Percentiles rank a stretch among this genome's conserved stretches.
These are phyloP conservation scores for Punctularia strigosozonata DNA, from an alignment of 768 basidiomycete species.

Conservation along the genomic window DNA sequence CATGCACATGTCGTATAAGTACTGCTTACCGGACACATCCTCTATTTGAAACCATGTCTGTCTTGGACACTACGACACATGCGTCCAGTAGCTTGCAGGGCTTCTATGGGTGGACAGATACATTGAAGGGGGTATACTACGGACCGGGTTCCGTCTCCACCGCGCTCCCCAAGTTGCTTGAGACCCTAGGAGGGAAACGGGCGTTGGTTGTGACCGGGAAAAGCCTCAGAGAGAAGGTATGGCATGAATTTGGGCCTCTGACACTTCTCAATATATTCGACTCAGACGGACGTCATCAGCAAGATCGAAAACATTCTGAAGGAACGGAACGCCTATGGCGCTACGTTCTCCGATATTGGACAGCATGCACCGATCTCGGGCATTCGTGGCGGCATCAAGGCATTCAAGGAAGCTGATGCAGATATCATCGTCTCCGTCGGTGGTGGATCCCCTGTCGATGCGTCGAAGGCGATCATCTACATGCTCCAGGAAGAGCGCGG, in stretches of 20 bases:
- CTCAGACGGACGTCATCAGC: slow-evolving; percentile 49
- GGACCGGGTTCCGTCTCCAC: slow-evolving; percentile 56
- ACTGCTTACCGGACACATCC: too few species aligned
- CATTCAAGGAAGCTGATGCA: slow-evolving; percentile 43
- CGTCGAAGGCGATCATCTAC: slow-evolving; percentile 61
- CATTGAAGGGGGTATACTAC: slow-evolving; percentile 57
- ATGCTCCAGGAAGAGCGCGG: slow-evolving; percentile 45
- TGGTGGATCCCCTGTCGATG: slow-evolving; percentile 75
- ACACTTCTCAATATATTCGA: background rate
- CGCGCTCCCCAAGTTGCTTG: slow-evolving; percentile 52
- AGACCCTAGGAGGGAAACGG: slow-evolving; percentile 42
- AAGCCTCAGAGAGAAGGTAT: slow-evolving; percentile 53
- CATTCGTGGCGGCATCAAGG: slow-evolving; percentile 42
- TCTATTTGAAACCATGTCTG: background rate
- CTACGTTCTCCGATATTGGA: slow-evolving; percentile 63
- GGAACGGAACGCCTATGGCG: slow-evolving; percentile 45
- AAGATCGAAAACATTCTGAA: slow-evolving; percentile 45
- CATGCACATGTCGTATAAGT: too few species aligned
- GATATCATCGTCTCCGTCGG: slow-evolving; percentile 67
- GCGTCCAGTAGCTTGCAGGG: slow-evolving; percentile 25
- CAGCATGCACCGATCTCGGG: slow-evolving; percentile 62
- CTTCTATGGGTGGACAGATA: slow-evolving; percentile 56
- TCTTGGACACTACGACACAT: background rate
- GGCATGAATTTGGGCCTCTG: slow-evolving; percentile 1
- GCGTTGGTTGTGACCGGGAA: slow-evolving; percentile 65